Evolutionary conservation across 768 basidiomycete genomes (phyloP), one percentile per base, ranked within the genome.

Genomic region (Cubamyces lactineus): DNA sequence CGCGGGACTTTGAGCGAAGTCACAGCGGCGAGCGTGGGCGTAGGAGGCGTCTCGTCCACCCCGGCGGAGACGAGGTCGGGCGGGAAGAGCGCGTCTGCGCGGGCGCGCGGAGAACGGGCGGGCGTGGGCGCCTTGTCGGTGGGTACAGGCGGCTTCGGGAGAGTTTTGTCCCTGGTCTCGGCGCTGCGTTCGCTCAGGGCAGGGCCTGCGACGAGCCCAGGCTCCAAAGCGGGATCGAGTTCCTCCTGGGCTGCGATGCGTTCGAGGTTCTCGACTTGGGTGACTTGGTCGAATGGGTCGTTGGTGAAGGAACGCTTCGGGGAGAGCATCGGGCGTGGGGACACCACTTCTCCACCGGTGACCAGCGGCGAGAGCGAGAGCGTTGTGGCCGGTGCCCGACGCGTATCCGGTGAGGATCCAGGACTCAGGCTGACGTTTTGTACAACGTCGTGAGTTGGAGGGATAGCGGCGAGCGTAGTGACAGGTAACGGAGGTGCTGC

Each of bases 311-410:
- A 84, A 43, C 79, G 79, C 65, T 87, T 88, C 6, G 89, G 88
- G 0, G 88, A 89, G 17, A 84, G 79, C 53, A 87, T 76, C 0
- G 91, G 90, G 8, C 87, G 84, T 3, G 91, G 90, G 0, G 89
- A 89, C 1, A 82, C 68, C 7, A 79, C 75, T 6, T 57, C 59
- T 0, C 59, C 65, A 13, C 60, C 64, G 1, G 67, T 66, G 17
- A 13, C 53, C 17, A 59, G 30, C 5, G 65, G 65, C 1, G 65
- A 66, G 45, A 60, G 45, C 41, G 53, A 57, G 19, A 64, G 43
- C 17, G 50, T 46, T 28, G 45, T 57, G 11, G 30, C 30, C 1
- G 23, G 38, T 2, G 19, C 47, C 7, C 57, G 53, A 8, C 58
- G 63, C 1, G 54, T 39, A 9, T 57, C 58, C 0, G 63, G 63